Evolutionary conservation across 495 filamentous ascomycete genomes (phyloP).

Genomic region (Penicillium psychrofluorescens): DNA sequence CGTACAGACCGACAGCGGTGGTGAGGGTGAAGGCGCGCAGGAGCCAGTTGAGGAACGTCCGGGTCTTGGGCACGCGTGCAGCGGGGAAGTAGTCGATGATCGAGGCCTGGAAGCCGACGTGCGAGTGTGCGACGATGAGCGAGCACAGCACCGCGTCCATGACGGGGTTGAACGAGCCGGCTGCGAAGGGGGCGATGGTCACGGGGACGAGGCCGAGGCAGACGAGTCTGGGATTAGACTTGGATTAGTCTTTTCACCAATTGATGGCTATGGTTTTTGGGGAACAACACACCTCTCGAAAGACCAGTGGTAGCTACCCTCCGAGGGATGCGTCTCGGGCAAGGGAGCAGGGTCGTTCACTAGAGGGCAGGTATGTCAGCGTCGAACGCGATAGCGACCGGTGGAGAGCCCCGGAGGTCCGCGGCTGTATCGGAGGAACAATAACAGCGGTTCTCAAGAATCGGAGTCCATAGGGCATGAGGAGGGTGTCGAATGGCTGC

Average conservation of each 20-base stretch:
- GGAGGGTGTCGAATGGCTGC: no score
- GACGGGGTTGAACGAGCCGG: slow-evolving; percentile 80
- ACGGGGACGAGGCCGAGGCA: slow-evolving; percentile 75
- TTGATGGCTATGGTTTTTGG: neutral
- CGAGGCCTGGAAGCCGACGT: slow-evolving; percentile 83
- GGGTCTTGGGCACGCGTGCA: slow-evolving; percentile 58
- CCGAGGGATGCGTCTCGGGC: slow-evolving; percentile 59
- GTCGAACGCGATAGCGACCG: neutral
- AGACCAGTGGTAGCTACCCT: slow-evolving; percentile 97
- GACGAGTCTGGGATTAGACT: slow-evolving; percentile 45
- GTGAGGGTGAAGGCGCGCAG: slow-evolving; percentile 71
- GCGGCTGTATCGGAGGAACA: neutral
- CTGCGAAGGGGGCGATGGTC: slow-evolving; percentile 84
- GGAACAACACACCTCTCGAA: slow-evolving; percentile 67
- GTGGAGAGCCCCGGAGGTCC: neutral
- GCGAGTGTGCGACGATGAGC: slow-evolving; percentile 79
- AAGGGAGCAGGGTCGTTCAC: slow-evolving; percentile 82
- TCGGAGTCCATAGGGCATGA: no score
- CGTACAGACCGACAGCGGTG: slow-evolving; percentile 85
- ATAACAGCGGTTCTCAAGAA: neutral
- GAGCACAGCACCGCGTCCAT: slow-evolving; percentile 82
- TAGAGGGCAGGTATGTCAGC: slow-evolving; percentile 16
- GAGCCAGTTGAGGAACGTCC: slow-evolving; percentile 61
- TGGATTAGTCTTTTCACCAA: neutral
- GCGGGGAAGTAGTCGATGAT: slow-evolving; percentile 88